Evolutionary conservation across 257 asterid species (phyloP), one percentile per base, ranked within the genome.

Genomic region (Nicotiana undulata): DNA sequence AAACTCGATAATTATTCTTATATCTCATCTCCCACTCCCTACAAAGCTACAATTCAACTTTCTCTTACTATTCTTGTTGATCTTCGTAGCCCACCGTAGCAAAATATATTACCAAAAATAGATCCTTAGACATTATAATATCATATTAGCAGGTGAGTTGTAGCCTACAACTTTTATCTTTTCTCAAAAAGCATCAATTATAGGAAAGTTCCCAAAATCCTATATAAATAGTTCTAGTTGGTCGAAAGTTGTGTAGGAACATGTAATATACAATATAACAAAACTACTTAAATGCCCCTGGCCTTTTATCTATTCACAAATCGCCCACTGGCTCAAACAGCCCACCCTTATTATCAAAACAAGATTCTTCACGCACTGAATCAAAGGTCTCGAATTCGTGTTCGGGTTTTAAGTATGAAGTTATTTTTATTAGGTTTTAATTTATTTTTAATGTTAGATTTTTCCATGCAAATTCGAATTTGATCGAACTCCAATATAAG

Each of bases 241-340:
- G 72, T 77, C 34, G 20, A 77, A 77, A 59, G 72, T 77, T 58
- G 72, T 59, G 81, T 77, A 77, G 58, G 81, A 77, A 77, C 81
- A 77, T 77, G 81, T 77, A 59, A 34, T 77, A 77, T 77, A 34
- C 63, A 49, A 75, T 75, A 24, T 7, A 75, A 75, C 12, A 17
- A 34, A 56, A 32, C 72, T 56, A 5, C 58, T 77, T 13, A 59
- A 77, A 77, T 59, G 17, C 52, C 72, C 56, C 34, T n/a, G n/a
- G n/a, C n/a, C n/a, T 77, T 77, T 55, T 63, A 56, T 59, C 72
- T 72, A 20, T 44, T 32, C 70, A 77, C 81, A 77, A 56, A 77
- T 77, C 28, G 37, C 55, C 58, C 53, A 59, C 66, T 77, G 81
- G 40, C 81, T 26, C 68, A 55, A 32, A 31, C 44, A 20, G 17